Evolutionary conservation across 768 basidiomycete genomes (phyloP), one percentile per base, ranked within the genome.

Genomic region (Gymnopilus junonius): DNA sequence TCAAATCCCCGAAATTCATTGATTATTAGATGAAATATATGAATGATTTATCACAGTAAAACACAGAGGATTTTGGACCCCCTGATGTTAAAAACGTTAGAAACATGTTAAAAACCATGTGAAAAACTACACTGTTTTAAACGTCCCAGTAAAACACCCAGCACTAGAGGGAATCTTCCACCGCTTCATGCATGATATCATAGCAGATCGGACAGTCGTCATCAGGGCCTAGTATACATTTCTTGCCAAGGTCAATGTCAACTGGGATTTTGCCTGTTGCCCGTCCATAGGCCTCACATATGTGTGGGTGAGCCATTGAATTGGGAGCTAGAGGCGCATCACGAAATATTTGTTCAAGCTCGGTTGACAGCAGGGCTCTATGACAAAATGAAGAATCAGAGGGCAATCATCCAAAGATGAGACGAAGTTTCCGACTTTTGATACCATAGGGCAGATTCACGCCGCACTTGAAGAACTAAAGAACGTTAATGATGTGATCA

Each of bases 201-300:
- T 91, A 93, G 73, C 91, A 93, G 58, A 94, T 85, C 0, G 92
- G 89, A 66, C 92, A 94, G 69, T 88, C 85, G 68, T 93, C 91
- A 1, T 86, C 92, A 35, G 86, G 80, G 3, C 79, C 80, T 0
- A 90, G 90, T 5, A 86, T 74, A 21, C 85, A 82, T 64, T 83
- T 84, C 6, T 73, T 69, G 23, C 54, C 37, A 15, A 17, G 21
- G 27, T 60, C 11, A 25, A 42, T 25, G 40, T 62, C 59, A 1
- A 71, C 40, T 31, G 73, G 58, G 3, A 74, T 63, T 73, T 82
- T 83, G 2, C 83, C 91, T 29, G 78, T 88, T 3, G 85, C 87
- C 25, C 81, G 79, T 0, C 83, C 83, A 70, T 87, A 90, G 0
- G 88, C 89, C 7, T 85, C 84, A 5, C 79, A 82, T 32, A 93